Percentiles rank a stretch among this genome's conserved stretches.
These are phyloP conservation scores for Penicillium cinerascens DNA, from an alignment of 495 filamentous ascomycete species.

Conservation along the genomic window DNA sequence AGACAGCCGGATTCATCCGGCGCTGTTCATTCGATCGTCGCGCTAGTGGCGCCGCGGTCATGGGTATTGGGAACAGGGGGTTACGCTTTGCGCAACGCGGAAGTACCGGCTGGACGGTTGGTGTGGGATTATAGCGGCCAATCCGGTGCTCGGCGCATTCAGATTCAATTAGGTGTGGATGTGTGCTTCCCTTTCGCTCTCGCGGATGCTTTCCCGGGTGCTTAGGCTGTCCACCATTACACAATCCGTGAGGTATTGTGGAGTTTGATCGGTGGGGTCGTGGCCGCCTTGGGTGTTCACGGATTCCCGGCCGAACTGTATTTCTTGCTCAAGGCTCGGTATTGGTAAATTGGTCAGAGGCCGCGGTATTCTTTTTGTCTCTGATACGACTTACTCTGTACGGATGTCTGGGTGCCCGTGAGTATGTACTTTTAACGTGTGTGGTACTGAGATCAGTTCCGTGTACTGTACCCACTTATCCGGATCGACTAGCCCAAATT, in stretches of 20 bases:
- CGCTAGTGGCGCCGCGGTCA: constrained; percentile 18
- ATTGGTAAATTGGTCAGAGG: neutral
- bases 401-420: too few species aligned
- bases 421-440: too few species aligned
- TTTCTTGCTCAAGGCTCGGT: neutral
- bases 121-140: constrained; percentile 15
- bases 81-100: constrained; percentile 7
- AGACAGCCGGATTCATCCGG: constrained; percentile 4
- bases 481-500: constrained; percentile 1
- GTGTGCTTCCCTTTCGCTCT: neutral
- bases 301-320: neutral
- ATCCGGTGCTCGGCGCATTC: constrained; percentile 2
- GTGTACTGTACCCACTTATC: neutral
- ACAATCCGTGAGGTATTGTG: constrained; percentile 3
- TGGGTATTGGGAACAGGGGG: constrained; percentile 6
- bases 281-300: neutral
- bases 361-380: neutral
- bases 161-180: neutral
- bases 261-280: constrained; percentile 1
- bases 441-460: neutral
- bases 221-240: constrained; percentile 6
- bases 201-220: constrained; percentile 14
- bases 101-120: constrained; percentile 19
- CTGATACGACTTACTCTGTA: neutral
- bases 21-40: constrained; percentile 1